Percentiles rank a stretch among this genome's conserved stretches.
phyloP scores from a whole-genome alignment of 2,329 filamentous ascomycete species.

The Colletotrichum agaves region DNA sequence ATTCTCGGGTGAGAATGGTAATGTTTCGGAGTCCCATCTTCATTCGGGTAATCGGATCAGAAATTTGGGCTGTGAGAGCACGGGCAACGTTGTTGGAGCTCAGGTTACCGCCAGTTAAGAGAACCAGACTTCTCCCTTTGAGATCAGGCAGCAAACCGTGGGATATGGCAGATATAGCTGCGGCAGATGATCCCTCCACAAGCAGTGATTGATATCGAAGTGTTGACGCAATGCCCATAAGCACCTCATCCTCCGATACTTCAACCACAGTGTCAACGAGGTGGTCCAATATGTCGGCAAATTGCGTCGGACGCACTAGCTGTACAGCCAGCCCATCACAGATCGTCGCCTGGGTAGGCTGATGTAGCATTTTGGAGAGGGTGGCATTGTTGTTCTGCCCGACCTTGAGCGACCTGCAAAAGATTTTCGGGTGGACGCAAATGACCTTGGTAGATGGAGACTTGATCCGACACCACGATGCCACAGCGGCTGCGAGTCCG shows the following conservation, averaged over 20 bases:
- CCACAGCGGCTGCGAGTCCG: background rate
- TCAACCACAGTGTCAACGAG: background rate
- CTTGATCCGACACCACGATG: background rate
- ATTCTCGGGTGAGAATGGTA: background rate
- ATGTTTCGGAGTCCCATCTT: background rate
- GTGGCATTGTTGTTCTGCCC: background rate
- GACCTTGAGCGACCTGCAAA: background rate
- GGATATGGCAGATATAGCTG: background rate
- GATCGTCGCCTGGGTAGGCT: background rate
- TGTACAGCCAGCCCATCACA: background rate
- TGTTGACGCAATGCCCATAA: background rate
- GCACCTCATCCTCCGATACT: background rate
- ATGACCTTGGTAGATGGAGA: background rate
- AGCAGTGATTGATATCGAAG: constrained; percentile 6
- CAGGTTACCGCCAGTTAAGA: background rate
- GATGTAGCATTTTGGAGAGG: background rate
- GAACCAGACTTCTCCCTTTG: background rate
- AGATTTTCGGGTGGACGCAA: background rate
- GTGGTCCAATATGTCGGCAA: background rate
- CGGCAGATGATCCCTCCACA: background rate
- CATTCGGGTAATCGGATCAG: background rate
- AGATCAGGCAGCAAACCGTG: background rate
- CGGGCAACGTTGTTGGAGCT: background rate
- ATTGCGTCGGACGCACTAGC: background rate
- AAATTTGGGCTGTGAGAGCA: background rate